phyloP scores from a whole-genome alignment of 306 rosid species.

The Senna tora region DNA sequence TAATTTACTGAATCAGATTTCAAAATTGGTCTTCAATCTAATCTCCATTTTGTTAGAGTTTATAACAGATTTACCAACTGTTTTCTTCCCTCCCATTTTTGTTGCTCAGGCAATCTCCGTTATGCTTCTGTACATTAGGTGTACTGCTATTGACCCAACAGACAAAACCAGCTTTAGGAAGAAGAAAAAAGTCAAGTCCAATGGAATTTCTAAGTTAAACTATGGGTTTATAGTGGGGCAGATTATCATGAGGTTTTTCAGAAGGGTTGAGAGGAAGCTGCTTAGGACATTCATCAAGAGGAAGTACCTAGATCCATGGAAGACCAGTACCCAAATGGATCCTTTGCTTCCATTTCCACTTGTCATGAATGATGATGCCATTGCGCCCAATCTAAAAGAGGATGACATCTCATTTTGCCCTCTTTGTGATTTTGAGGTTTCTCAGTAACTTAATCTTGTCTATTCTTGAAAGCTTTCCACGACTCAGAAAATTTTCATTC shows the following conservation, averaged over 20 bases:
- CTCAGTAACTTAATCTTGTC: not conserved
- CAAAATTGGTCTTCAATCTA: not conserved
- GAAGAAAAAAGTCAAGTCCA: slow-evolving; percentile 44
- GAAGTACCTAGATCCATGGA: slow-evolving; percentile 76
- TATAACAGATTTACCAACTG: not conserved
- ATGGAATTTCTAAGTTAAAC: slow-evolving; percentile 50
- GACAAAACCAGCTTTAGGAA: slow-evolving; percentile 70
- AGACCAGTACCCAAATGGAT: slow-evolving; percentile 59
- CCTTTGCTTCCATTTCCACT: slow-evolving; percentile 84
- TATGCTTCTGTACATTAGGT: slow-evolving; percentile 74
- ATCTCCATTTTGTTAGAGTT: not conserved
- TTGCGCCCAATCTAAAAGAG: slow-evolving; percentile 59
- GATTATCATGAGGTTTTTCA: slow-evolving; percentile 68
- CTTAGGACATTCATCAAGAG: slow-evolving; percentile 77
- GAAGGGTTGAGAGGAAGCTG: slow-evolving; percentile 81
- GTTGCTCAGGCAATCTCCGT: slow-evolving; percentile 60
- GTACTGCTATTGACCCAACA: slow-evolving; percentile 87
- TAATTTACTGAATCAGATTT: slow-evolving; percentile 31
- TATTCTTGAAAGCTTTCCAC: not conserved
- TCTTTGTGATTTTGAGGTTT: slow-evolving; percentile 83
- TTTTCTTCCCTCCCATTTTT: not conserved
- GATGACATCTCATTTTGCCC: slow-evolving; percentile 83
- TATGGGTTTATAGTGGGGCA: slow-evolving; percentile 67
- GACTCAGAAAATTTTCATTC: not conserved
- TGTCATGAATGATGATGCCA: slow-evolving; percentile 73